Percentiles rank a stretch among this genome's conserved stretches.
These are phyloP conservation scores for Melampsora larici-populina DNA, from an alignment of 1,284 basidiomycete species.

Conservation along the genomic window DNA sequence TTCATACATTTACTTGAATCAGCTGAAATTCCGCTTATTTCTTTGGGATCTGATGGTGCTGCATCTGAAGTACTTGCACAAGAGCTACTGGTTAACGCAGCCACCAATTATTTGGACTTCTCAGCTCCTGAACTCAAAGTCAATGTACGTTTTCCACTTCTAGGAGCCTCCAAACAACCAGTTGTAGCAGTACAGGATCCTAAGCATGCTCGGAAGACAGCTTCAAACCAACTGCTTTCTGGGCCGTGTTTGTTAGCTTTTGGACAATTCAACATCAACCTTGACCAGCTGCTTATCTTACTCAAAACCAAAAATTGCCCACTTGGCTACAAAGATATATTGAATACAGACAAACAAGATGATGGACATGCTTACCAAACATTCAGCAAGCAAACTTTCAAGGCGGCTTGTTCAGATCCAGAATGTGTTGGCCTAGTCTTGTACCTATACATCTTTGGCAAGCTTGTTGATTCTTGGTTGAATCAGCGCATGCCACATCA, in stretches of 20 bases:
- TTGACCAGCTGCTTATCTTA: neutral
- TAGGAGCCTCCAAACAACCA: neutral
- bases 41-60: slow-evolving; percentile 10
- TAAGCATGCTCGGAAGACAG: too few relatives aligned
- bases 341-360: slow-evolving; percentile 18
- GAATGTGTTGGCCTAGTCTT: slow-evolving; percentile 2
- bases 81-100: too few relatives aligned
- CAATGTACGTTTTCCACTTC: neutral
- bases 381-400: slow-evolving; percentile 2
- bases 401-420: neutral
- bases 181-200: too few relatives aligned
- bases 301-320: neutral
- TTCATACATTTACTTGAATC: neutral
- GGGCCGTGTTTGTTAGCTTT: too few relatives aligned
- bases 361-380: neutral
- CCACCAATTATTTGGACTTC: neutral
- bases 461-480: slow-evolving; percentile 20
- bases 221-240: too few relatives aligned
- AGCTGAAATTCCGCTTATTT: neutral
- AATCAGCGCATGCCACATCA: neutral
- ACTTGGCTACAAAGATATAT: neutral
- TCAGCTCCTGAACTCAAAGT: neutral
- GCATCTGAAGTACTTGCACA: neutral
- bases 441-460: slow-evolving; percentile 6
- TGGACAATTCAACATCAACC: too few relatives aligned